Evolutionary conservation across 139 green algal genomes (phyloP).

Genomic region (Coccomyxa sp.): DNA sequence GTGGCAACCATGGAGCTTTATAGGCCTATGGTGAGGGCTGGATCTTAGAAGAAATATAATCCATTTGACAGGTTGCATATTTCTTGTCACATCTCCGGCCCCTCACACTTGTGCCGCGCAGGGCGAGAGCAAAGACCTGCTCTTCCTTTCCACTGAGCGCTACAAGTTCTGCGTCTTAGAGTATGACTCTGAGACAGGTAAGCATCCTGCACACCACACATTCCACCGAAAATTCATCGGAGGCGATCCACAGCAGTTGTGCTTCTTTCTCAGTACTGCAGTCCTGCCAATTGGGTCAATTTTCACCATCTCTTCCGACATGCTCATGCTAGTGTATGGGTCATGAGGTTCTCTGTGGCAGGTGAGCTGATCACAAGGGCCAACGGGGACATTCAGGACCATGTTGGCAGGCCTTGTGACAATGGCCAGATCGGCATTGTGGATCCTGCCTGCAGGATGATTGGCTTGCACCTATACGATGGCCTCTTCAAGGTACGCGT

Average conservation of each 20-base stretch:
- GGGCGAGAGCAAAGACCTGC: constrained; percentile 61
- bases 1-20: constrained; percentile 85
- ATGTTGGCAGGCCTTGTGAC: constrained; percentile 74
- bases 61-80: not conserved
- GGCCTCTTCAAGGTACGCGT: constrained; percentile 85
- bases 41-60: not conserved
- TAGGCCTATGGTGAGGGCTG: constrained; percentile 48
- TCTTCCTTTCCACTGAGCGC: constrained; percentile 94
- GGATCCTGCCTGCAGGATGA: constrained; percentile 69
- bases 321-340: too few relatives aligned
- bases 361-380: constrained; percentile 79
- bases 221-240: not conserved
- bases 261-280: too few relatives aligned
- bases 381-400: constrained; percentile 76
- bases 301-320: too few relatives aligned
- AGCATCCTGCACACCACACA: not conserved
- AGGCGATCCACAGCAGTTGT: too few relatives aligned
- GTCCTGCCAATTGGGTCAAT: too few relatives aligned
- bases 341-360: constrained; percentile 9
- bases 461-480: constrained; percentile 95
- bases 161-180: constrained; percentile 89
- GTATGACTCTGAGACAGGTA: constrained; percentile 61
- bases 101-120: constrained; percentile 14
- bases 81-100: not conserved
- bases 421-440: constrained; percentile 80